Conservation (phyloP, 2,329 filamentous ascomycete species). For the Exophiala sp. region DNA sequence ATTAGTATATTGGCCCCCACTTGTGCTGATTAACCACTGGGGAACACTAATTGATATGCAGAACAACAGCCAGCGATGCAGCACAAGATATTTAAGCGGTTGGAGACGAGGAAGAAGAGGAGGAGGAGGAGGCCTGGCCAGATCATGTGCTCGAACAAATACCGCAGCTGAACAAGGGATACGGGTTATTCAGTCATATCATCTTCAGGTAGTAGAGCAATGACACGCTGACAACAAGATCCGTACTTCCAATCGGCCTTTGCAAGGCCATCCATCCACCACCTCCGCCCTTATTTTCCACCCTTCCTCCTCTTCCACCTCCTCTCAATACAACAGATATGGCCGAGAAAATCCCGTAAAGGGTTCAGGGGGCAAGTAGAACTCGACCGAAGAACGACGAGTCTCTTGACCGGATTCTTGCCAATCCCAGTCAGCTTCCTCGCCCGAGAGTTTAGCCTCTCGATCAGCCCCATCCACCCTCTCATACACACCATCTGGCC, state of each 20-base stretch:
- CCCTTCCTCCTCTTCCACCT: not conserved
- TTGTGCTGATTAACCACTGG: too few species aligned
- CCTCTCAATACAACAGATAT: slow-evolving; percentile 16
- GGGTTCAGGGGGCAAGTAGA: not conserved
- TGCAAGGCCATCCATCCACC: not conserved
- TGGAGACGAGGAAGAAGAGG: too few species aligned
- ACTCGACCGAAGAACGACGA: slow-evolving; percentile 1
- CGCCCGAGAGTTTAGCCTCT: not conserved
- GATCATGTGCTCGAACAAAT: not conserved
- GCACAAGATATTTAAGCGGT: too few species aligned
- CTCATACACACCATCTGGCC: too few species aligned
- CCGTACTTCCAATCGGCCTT: not conserved
- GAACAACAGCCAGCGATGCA: too few species aligned
- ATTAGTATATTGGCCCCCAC: not conserved
- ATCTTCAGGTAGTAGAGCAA: too few species aligned
- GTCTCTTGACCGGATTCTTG: not conserved
- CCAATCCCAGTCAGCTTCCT: not conserved
- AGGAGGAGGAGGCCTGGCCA: too few species aligned
- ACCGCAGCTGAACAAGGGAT: not conserved
- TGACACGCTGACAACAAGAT: not conserved
- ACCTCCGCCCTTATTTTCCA: not conserved
- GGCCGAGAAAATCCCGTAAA: slow-evolving; percentile 20
- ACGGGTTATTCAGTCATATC: not conserved
- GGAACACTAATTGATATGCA: too few species aligned
- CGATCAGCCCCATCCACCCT: not conserved